Conservation (phyloP, 2,329 filamentous ascomycete genomes). For the Gnomoniopsis smithogilvyi region DNA sequence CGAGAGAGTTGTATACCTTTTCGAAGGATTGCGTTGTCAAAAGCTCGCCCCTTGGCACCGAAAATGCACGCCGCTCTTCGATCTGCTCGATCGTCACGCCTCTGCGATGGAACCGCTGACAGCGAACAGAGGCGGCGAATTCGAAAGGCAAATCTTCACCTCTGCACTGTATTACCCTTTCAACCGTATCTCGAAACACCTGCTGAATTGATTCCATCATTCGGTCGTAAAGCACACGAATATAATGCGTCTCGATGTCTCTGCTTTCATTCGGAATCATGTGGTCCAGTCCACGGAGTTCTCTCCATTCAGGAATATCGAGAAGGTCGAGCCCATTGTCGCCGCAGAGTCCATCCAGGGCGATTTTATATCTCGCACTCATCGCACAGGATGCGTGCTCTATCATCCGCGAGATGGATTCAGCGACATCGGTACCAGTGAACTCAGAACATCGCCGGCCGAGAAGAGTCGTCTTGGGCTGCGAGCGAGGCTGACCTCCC, state of each 20-base stretch:
- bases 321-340: conserved; percentile 29
- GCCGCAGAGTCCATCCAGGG: conserved; percentile 30
- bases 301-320: conserved; percentile 32
- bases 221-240: conserved; percentile 3
- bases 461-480: conserved; percentile 13
- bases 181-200: conserved; percentile 13
- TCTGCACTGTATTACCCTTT: neutral
- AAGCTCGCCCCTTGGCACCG: conserved; percentile 31
- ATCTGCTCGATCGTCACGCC: conserved; percentile 15
- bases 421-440: conserved; percentile 9
- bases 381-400: conserved; percentile 53
- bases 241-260: neutral
- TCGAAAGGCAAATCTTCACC: neutral
- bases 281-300: conserved; percentile 18
- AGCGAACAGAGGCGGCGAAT: neutral
- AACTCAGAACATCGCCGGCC: conserved; percentile 9
- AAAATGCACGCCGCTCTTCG: conserved; percentile 35
- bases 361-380: conserved; percentile 39
- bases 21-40: conserved; percentile 13
- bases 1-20: conserved; percentile 25
- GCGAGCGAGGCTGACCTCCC: conserved; percentile 30
- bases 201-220: conserved; percentile 14
- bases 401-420: conserved; percentile 18
- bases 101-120: neutral
- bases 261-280: conserved; percentile 9